Conservation (phyloP, 306 rosid species). For the Casuarina glauca region DNA sequence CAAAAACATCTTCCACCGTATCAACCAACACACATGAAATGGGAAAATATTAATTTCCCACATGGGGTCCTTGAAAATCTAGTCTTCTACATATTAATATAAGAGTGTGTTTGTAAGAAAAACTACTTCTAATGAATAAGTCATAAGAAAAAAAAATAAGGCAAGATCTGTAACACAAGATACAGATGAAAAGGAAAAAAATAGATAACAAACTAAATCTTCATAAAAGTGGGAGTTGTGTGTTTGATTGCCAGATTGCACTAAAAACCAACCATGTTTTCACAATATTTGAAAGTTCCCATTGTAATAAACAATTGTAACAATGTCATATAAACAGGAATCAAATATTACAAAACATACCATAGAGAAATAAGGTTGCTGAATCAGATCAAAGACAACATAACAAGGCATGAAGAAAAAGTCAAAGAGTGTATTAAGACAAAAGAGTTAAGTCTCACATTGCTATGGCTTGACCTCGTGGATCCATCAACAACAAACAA, state of each 20-base stretch:
- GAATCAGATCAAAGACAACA: slow-evolving; percentile 16
- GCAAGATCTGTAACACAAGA: not conserved
- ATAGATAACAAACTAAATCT: not conserved
- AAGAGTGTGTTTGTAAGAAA: not conserved
- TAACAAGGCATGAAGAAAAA: slow-evolving; percentile 8
- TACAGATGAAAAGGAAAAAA: not conserved
- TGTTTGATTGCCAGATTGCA: not conserved
- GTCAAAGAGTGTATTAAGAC: not conserved
- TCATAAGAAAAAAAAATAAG: not conserved
- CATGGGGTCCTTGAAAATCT: not conserved
- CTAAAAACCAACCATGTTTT: not conserved
- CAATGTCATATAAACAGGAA: not conserved
- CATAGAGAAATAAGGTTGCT: not conserved
- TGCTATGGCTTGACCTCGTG: slow-evolving; percentile 98
- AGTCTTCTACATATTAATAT: not conserved
- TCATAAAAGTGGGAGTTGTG: not conserved
- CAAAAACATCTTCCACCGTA: not conserved
- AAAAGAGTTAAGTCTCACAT: slow-evolving; percentile 60
- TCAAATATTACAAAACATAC: not conserved
- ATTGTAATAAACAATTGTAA: not conserved
- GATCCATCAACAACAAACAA: slow-evolving; percentile 96
- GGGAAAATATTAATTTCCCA: not conserved
- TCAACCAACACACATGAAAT: not conserved
- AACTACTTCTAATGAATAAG: not conserved
- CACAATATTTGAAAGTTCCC: not conserved